Conservation (phyloP, 2,329 filamentous ascomycete genomes). For the Dactylellina leptospora region DNA sequence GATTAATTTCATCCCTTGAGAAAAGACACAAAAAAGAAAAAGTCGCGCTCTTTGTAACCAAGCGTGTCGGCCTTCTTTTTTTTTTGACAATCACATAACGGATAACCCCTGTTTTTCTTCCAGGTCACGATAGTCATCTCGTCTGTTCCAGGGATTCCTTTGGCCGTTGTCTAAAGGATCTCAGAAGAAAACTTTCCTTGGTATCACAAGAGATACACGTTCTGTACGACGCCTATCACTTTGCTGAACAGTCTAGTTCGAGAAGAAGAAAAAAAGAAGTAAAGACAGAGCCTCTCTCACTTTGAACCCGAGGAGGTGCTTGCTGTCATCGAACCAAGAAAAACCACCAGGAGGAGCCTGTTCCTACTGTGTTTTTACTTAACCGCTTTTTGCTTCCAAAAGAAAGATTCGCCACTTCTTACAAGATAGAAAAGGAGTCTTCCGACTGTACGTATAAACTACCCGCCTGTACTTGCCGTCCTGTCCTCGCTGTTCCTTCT, state of each 20-base stretch:
- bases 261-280: slow-evolving; percentile 9
- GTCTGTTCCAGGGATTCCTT: slow-evolving; percentile 20
- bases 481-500: slow-evolving; percentile 34
- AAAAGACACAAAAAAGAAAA: slow-evolving; percentile 17
- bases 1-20: not conserved
- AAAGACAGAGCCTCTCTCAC: slow-evolving; percentile 40
- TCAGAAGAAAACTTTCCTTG: slow-evolving; percentile 28
- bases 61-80: slow-evolving; percentile 36
- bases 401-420: slow-evolving; percentile 28
- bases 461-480: slow-evolving; percentile 50
- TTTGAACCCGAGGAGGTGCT: slow-evolving; percentile 50
- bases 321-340: slow-evolving; percentile 24
- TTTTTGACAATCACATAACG: not conserved
- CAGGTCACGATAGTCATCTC: slow-evolving; percentile 9
- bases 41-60: slow-evolving; percentile 51
- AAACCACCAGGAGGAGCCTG: slow-evolving; percentile 42
- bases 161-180: slow-evolving; percentile 17
- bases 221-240: slow-evolving; percentile 46
- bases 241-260: slow-evolving; percentile 30
- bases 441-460: slow-evolving; percentile 53
- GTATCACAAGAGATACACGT: slow-evolving; percentile 50
- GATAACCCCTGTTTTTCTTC: slow-evolving; percentile 1
- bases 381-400: slow-evolving; percentile 50
- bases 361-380: slow-evolving; percentile 44
- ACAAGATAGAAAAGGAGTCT: slow-evolving; percentile 27